Conservation (phyloP, 345 rosid genomes). For the Gossypium arboreum region DNA sequence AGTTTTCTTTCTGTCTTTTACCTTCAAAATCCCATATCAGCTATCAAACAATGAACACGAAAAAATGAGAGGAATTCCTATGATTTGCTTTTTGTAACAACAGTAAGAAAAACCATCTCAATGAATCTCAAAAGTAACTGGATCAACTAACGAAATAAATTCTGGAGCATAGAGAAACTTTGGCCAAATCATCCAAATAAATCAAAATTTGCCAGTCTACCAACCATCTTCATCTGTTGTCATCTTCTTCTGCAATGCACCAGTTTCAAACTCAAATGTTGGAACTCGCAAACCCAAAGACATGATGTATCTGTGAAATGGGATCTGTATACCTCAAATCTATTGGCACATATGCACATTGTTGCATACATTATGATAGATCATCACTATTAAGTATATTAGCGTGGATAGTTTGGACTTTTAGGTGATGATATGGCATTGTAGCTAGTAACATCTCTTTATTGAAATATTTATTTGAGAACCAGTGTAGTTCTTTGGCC, state of each 20-base stretch:
- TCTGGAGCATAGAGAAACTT: background rate
- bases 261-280: background rate
- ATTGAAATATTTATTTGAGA: background rate
- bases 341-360: background rate
- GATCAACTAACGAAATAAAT: background rate
- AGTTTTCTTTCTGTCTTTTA: background rate
- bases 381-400: background rate
- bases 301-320: background rate
- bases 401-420: background rate
- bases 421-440: background rate
- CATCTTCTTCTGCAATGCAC: background rate
- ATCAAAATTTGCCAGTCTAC: background rate
- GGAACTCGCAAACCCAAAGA: background rate
- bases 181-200: background rate
- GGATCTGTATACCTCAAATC: background rate
- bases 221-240: background rate
- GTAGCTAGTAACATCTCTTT: background rate
- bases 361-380: background rate
- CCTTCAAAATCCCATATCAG: background rate
- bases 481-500: background rate
- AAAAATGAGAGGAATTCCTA: background rate
- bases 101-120: background rate
- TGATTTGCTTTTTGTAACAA: background rate
- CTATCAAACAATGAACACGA: background rate
- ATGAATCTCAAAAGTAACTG: background rate